phyloP scores from a whole-genome alignment of 495 filamentous ascomycete species.

The Penicillium ochrochloron region DNA sequence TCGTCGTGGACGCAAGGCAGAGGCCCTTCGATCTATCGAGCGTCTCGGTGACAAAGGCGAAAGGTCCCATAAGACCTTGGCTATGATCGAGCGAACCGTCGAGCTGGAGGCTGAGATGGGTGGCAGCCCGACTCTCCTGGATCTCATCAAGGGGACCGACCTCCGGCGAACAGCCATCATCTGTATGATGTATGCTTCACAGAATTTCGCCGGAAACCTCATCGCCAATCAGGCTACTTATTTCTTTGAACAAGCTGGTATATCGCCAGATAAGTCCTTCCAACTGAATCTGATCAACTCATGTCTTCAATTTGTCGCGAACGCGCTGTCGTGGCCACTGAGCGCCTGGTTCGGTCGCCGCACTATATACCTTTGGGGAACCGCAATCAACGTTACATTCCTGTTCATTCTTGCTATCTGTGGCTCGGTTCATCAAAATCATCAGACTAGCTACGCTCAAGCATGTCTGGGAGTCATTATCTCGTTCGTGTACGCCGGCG shows the following conservation, averaged over 20 bases:
- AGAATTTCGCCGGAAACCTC: slow-evolving; percentile 42
- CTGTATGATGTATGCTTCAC: slow-evolving; percentile 56
- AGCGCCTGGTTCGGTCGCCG: slow-evolving; percentile 49
- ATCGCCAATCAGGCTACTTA: slow-evolving; percentile 36
- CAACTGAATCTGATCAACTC: slow-evolving; percentile 44
- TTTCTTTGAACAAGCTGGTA: slow-evolving; percentile 39
- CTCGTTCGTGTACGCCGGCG: slow-evolving; percentile 50
- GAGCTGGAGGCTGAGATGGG: slow-evolving; percentile 67
- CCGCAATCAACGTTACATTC: slow-evolving; percentile 37
- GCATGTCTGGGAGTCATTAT: slow-evolving; percentile 57
- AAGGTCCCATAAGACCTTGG: slow-evolving; percentile 64
- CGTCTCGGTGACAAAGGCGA: slow-evolving; percentile 64
- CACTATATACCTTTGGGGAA: slow-evolving; percentile 52
- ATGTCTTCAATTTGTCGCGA: slow-evolving; percentile 42
- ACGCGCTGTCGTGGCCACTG: slow-evolving; percentile 30
- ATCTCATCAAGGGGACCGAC: slow-evolving; percentile 72
- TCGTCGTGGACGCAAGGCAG: slow-evolving; percentile 61
- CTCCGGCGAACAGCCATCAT: slow-evolving; percentile 69
- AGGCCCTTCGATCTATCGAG: slow-evolving; percentile 64
- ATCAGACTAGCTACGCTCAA: slow-evolving; percentile 47
- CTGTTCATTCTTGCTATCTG: slow-evolving; percentile 48
- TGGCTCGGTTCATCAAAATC: slow-evolving; percentile 42
- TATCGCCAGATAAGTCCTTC: slow-evolving; percentile 33
- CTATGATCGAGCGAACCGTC: slow-evolving; percentile 76
- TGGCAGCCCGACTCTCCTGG: slow-evolving; percentile 58